A percentile compares a stretch with the other conserved stretches of the same genome.
These are phyloP conservation scores for Pyrenopolyporus hunteri DNA, from an alignment of 495 filamentous ascomycete species.

Conservation along the genomic window DNA sequence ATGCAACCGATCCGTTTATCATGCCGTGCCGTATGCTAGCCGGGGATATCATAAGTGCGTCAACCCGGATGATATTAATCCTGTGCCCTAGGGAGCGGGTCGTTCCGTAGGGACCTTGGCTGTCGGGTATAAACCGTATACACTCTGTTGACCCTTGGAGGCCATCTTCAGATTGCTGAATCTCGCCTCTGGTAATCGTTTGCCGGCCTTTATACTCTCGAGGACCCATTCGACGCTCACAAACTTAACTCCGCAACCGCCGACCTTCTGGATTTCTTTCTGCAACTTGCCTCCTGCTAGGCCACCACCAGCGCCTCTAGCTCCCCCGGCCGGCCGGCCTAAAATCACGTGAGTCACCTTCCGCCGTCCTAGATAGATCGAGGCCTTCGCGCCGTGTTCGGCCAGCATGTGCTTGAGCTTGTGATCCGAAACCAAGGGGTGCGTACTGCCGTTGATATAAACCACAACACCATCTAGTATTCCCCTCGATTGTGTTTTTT, in stretches of 20 bases:
- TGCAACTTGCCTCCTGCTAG: conserved; percentile 82
- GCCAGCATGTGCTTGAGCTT: conserved; percentile 79
- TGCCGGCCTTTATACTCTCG: conserved; percentile 78
- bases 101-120: not conserved
- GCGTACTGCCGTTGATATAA: conserved; percentile 89
- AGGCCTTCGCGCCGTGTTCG: conserved; percentile 71
- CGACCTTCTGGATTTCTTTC: conserved; percentile 71
- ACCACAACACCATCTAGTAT: conserved; percentile 72
- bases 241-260: conserved; percentile 74
- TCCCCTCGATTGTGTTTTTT: conserved; percentile 32
- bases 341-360: conserved; percentile 88
- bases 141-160: conserved; percentile 65
- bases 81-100: conserved; percentile 2
- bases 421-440: conserved; percentile 83
- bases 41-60: conserved; percentile 13
- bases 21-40: conserved; percentile 6
- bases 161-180: conserved; percentile 69
- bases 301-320: conserved; percentile 71
- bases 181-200: conserved; percentile 72
- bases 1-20: conserved; percentile 25
- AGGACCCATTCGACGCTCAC: conserved; percentile 85
- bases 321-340: conserved; percentile 57
- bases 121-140: conserved; percentile 57
- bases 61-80: conserved; percentile 6
- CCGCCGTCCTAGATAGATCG: conserved; percentile 70